Conservation (phyloP, 768 basidiomycete species). For the Zangia roseola region DNA sequence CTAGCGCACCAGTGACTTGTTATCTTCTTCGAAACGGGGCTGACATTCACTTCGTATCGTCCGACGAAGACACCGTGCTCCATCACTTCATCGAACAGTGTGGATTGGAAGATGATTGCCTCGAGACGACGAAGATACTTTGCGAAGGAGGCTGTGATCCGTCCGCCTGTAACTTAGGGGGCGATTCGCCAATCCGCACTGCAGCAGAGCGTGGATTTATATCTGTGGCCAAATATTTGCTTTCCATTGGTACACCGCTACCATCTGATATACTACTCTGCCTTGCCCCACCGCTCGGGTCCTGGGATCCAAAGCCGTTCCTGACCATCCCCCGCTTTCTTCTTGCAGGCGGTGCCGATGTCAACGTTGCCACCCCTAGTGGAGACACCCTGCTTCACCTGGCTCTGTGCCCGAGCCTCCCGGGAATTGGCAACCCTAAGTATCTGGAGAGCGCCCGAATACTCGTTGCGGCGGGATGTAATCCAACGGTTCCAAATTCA, state of each 20-base stretch:
- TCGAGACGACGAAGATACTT: neutral
- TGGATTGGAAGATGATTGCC: neutral
- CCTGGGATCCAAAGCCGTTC: too few species aligned
- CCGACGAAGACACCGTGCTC: neutral
- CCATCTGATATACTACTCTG: too few species aligned
- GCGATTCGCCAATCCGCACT: neutral
- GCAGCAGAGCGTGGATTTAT: neutral
- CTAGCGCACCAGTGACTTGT: neutral
- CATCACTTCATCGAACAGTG: neutral
- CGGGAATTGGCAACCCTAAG: too few species aligned
- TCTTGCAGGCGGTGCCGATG: neutral
- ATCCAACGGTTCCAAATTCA: too few species aligned
- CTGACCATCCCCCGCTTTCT: neutral
- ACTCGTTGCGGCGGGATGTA: too few species aligned
- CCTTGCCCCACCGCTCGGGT: neutral
- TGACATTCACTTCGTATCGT: neutral
- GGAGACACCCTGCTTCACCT: too few species aligned
- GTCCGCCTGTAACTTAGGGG: neutral
- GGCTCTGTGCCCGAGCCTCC: too few species aligned
- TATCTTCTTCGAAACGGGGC: neutral
- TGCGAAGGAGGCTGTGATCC: slow-evolving; percentile 9
- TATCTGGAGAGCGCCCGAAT: too few species aligned
- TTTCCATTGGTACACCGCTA: too few species aligned
- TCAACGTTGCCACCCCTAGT: too few species aligned
- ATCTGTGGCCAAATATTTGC: neutral